Conservation (phyloP, 768 basidiomycete species). For the Lanmaoa pseudosensibilis region DNA sequence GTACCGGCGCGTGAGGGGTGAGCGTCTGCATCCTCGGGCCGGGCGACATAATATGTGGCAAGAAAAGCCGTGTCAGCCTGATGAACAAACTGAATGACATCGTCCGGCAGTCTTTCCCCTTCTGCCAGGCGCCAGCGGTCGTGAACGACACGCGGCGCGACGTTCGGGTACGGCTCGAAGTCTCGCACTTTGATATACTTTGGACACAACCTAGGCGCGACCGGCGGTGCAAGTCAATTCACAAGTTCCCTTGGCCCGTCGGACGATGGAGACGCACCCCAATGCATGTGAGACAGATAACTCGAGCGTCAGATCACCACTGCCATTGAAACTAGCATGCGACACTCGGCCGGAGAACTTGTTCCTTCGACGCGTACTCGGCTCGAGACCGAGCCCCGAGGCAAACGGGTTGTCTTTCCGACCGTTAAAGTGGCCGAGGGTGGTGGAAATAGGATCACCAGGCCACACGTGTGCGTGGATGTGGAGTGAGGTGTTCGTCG, state of each 20-base stretch:
- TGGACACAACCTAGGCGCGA: constrained; percentile 52
- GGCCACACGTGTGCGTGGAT: constrained; percentile 33
- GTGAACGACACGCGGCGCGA: constrained; percentile 38
- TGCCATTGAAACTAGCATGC: constrained; percentile 31
- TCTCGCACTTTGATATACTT: constrained; percentile 62
- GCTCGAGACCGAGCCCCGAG: constrained; percentile 62
- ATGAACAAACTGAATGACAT: constrained; percentile 48
- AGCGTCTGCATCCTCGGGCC: constrained; percentile 34
- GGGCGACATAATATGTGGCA: constrained; percentile 50
- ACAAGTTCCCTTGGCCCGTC: neutral
- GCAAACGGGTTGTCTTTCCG: constrained; percentile 35
- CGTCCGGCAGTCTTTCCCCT: constrained; percentile 47
- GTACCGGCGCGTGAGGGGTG: constrained; percentile 62
- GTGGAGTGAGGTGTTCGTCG: constrained; percentile 19
- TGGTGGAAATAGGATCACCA: constrained; percentile 54
- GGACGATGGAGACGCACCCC: constrained; percentile 42
- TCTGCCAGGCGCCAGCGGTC: constrained; percentile 32
- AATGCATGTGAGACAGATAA: constrained; percentile 55
- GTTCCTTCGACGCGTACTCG: constrained; percentile 56
- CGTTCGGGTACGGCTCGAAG: constrained; percentile 40
- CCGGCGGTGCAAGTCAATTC: neutral
- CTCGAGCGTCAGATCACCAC: constrained; percentile 36
- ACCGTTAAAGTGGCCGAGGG: constrained; percentile 20
- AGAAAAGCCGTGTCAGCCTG: constrained; percentile 55
- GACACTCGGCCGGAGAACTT: constrained; percentile 56